Percentiles rank a stretch among this genome's conserved stretches.
These are phyloP conservation scores for Ceratocystis huliohia DNA, from an alignment of 2,329 filamentous ascomycete genomes.

Conservation along the genomic window DNA sequence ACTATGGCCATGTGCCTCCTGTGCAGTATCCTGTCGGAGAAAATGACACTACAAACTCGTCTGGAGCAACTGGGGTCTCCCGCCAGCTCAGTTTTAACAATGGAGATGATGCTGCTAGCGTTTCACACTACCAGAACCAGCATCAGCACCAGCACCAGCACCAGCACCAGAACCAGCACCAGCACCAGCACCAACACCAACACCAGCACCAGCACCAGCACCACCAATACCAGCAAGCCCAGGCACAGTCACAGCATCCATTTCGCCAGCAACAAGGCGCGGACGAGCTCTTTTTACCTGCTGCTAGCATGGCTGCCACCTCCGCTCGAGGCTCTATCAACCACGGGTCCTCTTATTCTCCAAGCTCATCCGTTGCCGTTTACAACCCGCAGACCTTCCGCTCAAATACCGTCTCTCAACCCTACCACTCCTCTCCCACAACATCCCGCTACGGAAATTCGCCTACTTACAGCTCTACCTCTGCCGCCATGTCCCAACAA, in stretches of 20 bases:
- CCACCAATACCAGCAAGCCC: slow-evolving; percentile 30
- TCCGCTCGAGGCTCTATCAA: slow-evolving; percentile 22
- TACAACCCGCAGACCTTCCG: slow-evolving; percentile 19
- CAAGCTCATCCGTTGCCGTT: not conserved
- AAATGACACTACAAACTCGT: slow-evolving; percentile 27
- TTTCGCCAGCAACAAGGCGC: slow-evolving; percentile 5
- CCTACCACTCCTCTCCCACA: slow-evolving; percentile 23
- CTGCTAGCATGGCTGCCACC: slow-evolving; percentile 17
- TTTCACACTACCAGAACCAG: slow-evolving; percentile 11
- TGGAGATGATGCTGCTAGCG: slow-evolving; percentile 52
- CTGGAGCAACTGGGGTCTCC: slow-evolving; percentile 24
- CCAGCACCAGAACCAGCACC: not conserved
- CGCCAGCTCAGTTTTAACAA: slow-evolving; percentile 62
- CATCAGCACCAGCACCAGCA: not conserved
- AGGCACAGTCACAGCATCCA: slow-evolving; percentile 24
- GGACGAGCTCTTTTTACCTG: slow-evolving; percentile 19
- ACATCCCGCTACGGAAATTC: slow-evolving; percentile 20
- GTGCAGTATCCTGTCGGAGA: slow-evolving; percentile 46
- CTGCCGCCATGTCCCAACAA: not conserved
- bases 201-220: not conserved
- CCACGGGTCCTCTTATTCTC: slow-evolving; percentile 23
- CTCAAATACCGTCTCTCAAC: slow-evolving; percentile 16
- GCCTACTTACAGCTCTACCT: slow-evolving; percentile 13
- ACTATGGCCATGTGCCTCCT: slow-evolving; percentile 54
- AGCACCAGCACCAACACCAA: not conserved